phyloP scores from a whole-genome alignment of 352 stramenopile genomes.

The Globisporangium lucens region DNA sequence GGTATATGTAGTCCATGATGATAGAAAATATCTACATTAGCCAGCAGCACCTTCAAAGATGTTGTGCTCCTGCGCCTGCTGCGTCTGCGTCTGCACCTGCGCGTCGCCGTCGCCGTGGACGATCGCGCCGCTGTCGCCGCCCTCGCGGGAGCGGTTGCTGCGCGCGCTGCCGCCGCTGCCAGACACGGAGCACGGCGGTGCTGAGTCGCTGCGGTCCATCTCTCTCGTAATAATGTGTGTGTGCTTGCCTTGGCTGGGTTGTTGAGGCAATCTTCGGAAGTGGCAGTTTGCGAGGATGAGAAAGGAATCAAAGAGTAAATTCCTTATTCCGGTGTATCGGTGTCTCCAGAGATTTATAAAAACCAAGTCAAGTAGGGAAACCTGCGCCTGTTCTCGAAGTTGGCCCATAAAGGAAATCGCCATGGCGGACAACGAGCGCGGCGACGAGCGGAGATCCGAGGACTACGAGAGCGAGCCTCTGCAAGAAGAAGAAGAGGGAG shows the following conservation, averaged over 20 bases:
- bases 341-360: no score
- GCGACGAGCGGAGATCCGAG: neutral
- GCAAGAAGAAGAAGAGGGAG: neutral
- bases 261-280: no score
- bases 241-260: no score
- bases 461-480: neutral
- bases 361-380: no score
- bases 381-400: neutral
- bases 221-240: conserved; percentile 8
- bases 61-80: conserved; percentile 54
- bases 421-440: neutral
- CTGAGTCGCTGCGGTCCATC: conserved; percentile 13
- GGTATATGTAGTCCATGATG: no score
- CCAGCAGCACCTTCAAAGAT: conserved; percentile 67
- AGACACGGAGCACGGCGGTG: conserved; percentile 36
- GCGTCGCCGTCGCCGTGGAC: conserved; percentile 14
- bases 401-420: neutral
- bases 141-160: conserved; percentile 6
- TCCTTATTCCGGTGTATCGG: no score
- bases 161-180: conserved; percentile 16
- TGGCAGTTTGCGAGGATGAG: no score
- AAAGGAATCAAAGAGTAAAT: no score
- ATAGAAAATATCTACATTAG: neutral
- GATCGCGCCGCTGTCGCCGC: conserved; percentile 5
- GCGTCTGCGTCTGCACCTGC: conserved; percentile 22